phyloP scores from a whole-genome alignment of 768 basidiomycete species.

The Boletus barrowsii region DNA sequence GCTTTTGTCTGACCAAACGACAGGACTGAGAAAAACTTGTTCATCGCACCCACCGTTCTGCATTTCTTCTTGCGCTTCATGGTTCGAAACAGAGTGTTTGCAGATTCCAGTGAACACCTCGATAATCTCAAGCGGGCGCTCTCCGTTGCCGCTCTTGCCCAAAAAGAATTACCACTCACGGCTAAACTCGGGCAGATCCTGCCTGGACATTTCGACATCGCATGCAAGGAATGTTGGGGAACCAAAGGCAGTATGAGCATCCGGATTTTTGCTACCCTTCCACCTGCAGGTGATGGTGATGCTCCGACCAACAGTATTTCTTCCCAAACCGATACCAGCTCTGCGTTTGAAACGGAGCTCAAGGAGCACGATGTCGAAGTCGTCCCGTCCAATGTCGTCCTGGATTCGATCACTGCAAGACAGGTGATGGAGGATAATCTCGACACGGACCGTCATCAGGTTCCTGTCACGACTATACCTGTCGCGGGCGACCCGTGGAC shows the following conservation, averaged over 20 bases:
- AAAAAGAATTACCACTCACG: slow-evolving; percentile 41
- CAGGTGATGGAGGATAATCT: slow-evolving; percentile 32
- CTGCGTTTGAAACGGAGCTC: slow-evolving; percentile 39
- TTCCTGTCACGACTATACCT: slow-evolving; percentile 18
- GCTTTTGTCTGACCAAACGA: slow-evolving; percentile 2
- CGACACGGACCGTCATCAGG: slow-evolving; percentile 11
- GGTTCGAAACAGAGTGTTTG: slow-evolving; percentile 41
- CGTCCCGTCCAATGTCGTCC: slow-evolving; percentile 18
- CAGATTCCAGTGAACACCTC: slow-evolving; percentile 22
- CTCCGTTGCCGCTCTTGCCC: slow-evolving; percentile 37
- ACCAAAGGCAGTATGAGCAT: slow-evolving; percentile 32
- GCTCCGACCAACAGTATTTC: background rate
- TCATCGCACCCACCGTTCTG: slow-evolving; percentile 41
- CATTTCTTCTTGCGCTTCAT: slow-evolving; percentile 47
- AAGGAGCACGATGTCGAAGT: slow-evolving; percentile 33
- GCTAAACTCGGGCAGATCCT: slow-evolving; percentile 36
- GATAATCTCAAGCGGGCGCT: slow-evolving; percentile 44
- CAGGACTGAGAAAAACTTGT: slow-evolving; percentile 44
- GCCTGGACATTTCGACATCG: slow-evolving; percentile 45
- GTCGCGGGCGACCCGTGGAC: slow-evolving; percentile 24
- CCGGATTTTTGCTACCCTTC: slow-evolving; percentile 14
- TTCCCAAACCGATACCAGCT: background rate
- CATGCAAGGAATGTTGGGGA: slow-evolving; percentile 51
- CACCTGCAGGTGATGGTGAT: background rate
- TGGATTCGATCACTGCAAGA: slow-evolving; percentile 28